Conservation (phyloP, 768 basidiomycete species). For the Candolleomyces efflorescens region DNA sequence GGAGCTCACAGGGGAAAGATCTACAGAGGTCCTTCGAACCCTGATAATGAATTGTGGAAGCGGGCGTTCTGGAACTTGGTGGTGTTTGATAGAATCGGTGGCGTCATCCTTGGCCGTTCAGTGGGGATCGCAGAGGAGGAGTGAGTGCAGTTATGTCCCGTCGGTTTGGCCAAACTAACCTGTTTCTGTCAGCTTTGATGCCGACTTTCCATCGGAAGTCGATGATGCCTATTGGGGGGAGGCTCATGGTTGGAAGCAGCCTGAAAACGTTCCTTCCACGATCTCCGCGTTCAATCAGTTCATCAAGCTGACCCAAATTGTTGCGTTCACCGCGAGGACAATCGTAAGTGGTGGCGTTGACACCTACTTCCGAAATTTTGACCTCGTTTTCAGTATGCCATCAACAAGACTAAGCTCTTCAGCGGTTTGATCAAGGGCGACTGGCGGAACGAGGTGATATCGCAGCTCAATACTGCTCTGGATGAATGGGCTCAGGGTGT, state of each 20-base stretch:
- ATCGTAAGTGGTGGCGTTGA: conserved; percentile 41
- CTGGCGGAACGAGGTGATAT: conserved; percentile 55
- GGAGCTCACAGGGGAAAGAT: conserved; percentile 69
- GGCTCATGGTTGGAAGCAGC: conserved; percentile 63
- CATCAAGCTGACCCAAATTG: conserved; percentile 64
- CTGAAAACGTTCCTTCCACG: conserved; percentile 50
- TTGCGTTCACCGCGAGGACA: conserved; percentile 64
- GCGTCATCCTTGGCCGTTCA: conserved; percentile 50
- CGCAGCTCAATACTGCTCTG: conserved; percentile 64
- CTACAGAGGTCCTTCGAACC: conserved; percentile 40
- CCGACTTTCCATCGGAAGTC: conserved; percentile 77
- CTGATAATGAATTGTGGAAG: conserved; percentile 73
- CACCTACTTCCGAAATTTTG: conserved; percentile 1
- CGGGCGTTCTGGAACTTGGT: conserved; percentile 74
- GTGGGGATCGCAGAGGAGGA: conserved; percentile 62
- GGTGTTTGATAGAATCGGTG: conserved; percentile 53
- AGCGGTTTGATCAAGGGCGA: conserved; percentile 47
- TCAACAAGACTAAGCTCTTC: conserved; percentile 59
- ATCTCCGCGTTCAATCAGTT: conserved; percentile 61
- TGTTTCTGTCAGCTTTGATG: conserved; percentile 62
- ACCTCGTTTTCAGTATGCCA: conserved; percentile 50
- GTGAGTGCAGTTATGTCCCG: conserved; percentile 31
- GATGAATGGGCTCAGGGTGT: conserved; percentile 69
- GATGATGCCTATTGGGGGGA: conserved; percentile 79
- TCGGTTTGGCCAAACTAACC: neutral